Evolutionary conservation across 208 protist species (phyloP).

Genomic region (Crithidia bombi): DNA sequence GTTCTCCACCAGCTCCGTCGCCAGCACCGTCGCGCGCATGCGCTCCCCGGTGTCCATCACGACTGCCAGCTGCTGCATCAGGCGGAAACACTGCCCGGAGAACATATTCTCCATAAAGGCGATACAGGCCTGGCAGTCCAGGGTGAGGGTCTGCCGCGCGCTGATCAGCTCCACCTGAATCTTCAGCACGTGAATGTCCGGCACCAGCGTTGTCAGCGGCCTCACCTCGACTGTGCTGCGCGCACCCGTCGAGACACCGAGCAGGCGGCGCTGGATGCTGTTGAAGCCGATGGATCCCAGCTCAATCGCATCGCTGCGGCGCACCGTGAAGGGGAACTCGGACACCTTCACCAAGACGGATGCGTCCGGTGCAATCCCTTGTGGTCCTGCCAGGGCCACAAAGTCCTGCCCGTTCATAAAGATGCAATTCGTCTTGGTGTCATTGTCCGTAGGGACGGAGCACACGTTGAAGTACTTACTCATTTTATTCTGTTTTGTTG

Average conservation of each 20-base stretch:
- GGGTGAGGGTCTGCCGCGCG: conserved; percentile 56
- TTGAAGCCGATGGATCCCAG: conserved; percentile 70
- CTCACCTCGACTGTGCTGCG: conserved; percentile 54
- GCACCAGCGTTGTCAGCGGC: conserved; percentile 27
- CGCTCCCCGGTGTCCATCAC: conserved; percentile 56
- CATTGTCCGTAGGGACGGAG: conserved; percentile 61
- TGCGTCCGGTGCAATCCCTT: conserved; percentile 4
- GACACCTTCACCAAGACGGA: conserved; percentile 49
- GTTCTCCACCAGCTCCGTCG: conserved; percentile 29
- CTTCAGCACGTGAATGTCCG: conserved; percentile 41
- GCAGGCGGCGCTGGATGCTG: conserved; percentile 75
- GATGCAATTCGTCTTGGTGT: conserved; percentile 70
- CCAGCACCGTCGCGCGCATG: conserved; percentile 53
- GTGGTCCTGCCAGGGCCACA: conserved; percentile 27
- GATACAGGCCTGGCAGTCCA: conserved; percentile 72
- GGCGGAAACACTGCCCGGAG: conserved; percentile 62
- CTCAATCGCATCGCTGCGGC: conserved; percentile 36
- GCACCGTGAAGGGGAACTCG: conserved; percentile 66
- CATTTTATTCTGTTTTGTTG: conserved; percentile 21
- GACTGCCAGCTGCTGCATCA: conserved; percentile 66
- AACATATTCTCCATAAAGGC: conserved; percentile 54
- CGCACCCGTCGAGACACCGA: conserved; percentile 59
- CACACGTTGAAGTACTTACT: conserved; percentile 46
- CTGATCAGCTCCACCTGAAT: conserved; percentile 64
- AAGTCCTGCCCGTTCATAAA: conserved; percentile 55